Evolutionary conservation across 345 rosid genomes (phyloP).

Genomic region (Lumnitzera racemosa): DNA sequence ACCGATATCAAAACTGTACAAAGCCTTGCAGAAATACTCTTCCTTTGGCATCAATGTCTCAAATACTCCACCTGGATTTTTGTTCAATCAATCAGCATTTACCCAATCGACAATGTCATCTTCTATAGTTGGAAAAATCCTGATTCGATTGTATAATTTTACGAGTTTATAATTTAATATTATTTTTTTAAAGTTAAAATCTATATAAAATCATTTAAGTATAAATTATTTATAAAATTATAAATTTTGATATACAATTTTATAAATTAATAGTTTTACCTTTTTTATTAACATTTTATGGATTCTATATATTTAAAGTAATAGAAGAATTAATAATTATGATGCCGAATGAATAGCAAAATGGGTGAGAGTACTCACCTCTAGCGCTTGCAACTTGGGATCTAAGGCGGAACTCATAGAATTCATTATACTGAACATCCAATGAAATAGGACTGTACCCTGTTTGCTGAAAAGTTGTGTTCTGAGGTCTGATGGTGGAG

Average conservation of each 20-base stretch:
- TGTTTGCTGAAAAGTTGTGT: constrained; percentile 35
- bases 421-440: constrained; percentile 46
- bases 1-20: constrained; percentile 57
- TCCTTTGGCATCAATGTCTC: constrained; percentile 36
- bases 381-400: constrained; percentile 24
- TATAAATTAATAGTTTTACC: too few species aligned
- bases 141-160: too few species aligned
- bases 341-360: background rate
- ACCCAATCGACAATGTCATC: background rate
- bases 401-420: constrained; percentile 37
- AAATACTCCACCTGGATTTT: constrained; percentile 21
- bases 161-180: too few species aligned
- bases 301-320: too few species aligned
- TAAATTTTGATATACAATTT: too few species aligned
- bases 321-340: too few species aligned
- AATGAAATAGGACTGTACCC: constrained; percentile 66
- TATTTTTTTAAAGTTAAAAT: too few species aligned
- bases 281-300: too few species aligned
- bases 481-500: constrained; percentile 52
- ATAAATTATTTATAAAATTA: too few species aligned
- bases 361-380: constrained; percentile 20
- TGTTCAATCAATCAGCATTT: background rate
- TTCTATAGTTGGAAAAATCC: too few species aligned
- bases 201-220: too few species aligned
- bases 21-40: constrained; percentile 32